Conservation (phyloP, 441 rosid species). For the Euphorbia celastroides region DNA sequence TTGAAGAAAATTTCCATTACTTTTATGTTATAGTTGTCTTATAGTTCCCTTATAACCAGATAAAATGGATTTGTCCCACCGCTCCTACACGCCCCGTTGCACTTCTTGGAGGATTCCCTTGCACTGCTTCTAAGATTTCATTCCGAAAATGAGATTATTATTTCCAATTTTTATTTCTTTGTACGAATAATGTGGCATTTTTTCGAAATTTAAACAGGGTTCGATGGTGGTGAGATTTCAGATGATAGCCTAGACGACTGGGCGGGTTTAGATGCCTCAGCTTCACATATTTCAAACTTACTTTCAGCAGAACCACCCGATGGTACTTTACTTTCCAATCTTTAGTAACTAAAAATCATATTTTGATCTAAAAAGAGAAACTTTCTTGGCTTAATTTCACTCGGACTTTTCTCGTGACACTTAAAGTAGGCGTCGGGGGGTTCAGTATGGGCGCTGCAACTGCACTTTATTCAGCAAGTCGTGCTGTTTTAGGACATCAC, state of each 20-base stretch:
- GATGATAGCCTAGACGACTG: slow-evolving; percentile 73
- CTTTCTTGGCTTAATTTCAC: too few relatives aligned
- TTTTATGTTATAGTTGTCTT: neutral
- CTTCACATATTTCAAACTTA: slow-evolving; percentile 76
- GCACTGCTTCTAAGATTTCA: slow-evolving; percentile 78
- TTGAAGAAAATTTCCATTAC: neutral
- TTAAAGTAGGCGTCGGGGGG: slow-evolving; percentile 95
- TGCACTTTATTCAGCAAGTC: slow-evolving; percentile 77
- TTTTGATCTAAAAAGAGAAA: too few relatives aligned
- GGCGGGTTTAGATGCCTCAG: slow-evolving; percentile 90
- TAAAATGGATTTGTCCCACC: slow-evolving; percentile 98
- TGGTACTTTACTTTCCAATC: slow-evolving; percentile 37
- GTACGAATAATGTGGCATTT: neutral
- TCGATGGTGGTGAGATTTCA: slow-evolving; percentile 70
- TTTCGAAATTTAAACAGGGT: slow-evolving; percentile 50
- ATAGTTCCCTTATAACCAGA: slow-evolving; percentile 35
- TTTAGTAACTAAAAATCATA: too few relatives aligned
- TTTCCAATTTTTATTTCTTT: neutral
- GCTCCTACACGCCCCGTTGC: slow-evolving; percentile 84
- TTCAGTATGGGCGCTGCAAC: slow-evolving; percentile 98
- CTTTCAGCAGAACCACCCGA: slow-evolving; percentile 85
- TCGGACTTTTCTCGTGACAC: slow-evolving; percentile 30
- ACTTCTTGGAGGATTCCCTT: slow-evolving; percentile 77
- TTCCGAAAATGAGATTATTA: neutral
- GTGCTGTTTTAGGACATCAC: slow-evolving; percentile 60